Percentiles rank a stretch among this genome's conserved stretches.
Evolutionary conservation across 1,284 basidiomycete genomes (phyloP).

Genomic region (Chondrostereum purpureum): DNA sequence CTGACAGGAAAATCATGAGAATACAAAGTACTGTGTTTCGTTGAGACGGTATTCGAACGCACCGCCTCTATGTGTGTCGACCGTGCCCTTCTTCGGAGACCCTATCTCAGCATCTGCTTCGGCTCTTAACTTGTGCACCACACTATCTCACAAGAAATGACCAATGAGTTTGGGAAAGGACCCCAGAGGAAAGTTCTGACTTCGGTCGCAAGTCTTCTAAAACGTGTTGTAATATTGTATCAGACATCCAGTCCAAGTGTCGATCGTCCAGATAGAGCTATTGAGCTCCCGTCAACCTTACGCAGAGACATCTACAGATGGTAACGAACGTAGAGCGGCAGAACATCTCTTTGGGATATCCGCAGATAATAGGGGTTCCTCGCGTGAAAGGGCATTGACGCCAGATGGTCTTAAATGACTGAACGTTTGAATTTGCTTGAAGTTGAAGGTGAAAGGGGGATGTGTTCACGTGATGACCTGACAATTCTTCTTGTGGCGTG

Average conservation of each 20-base stretch:
- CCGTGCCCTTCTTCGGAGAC: constrained; percentile 47
- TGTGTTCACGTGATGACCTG: too few relatives aligned
- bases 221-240: constrained; percentile 61
- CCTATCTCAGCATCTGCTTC: constrained; percentile 44
- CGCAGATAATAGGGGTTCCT: constrained; percentile 69
- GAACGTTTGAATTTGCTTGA: too few relatives aligned
- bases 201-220: constrained; percentile 63
- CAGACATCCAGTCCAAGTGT: constrained; percentile 79
- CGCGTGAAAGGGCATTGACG: constrained; percentile 41
- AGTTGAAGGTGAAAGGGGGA: too few relatives aligned
- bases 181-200: constrained; percentile 30
- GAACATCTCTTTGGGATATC: constrained; percentile 52
- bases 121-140: constrained; percentile 57
- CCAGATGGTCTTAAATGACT: too few relatives aligned
- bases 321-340: constrained; percentile 63
- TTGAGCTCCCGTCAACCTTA: constrained; percentile 3
- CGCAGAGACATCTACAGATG: not conserved
- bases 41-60: constrained; percentile 16
- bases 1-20: constrained; percentile 27
- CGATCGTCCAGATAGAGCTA: constrained; percentile 73
- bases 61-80: constrained; percentile 76
- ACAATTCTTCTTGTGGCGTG: too few relatives aligned
- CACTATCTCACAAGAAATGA: too few relatives aligned
- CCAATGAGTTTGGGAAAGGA: constrained; percentile 43
- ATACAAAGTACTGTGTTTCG: constrained; percentile 7